Evolutionary conservation across 2,329 filamentous ascomycete species (phyloP), one percentile per base, ranked within the genome.

Genomic region (Cladosporium sp.): DNA sequence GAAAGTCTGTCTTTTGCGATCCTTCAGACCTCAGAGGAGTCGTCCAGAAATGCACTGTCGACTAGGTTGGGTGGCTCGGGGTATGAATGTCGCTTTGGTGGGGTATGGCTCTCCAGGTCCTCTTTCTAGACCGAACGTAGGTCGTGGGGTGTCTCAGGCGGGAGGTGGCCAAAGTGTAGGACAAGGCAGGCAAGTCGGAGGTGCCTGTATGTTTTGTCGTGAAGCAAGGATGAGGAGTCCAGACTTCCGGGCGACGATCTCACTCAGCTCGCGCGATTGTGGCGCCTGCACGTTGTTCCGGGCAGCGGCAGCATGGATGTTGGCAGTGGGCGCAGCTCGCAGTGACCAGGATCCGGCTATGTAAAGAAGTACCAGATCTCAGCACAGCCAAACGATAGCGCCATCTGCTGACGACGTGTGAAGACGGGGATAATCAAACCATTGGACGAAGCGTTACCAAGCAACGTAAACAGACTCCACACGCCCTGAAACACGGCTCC

Each of bases 401-500:
- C 31, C 48, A 16, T 14, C 32, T 43, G 40, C 32, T 50, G 46
- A 43, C 46, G 40, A 35, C 32, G 35, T 18, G 48, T 43, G 48
- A 43, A 43, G 41, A 50, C 14, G 42, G 13, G 8, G 9, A 14
- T 9, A 28, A 22, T 28, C 31, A 43, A 50, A 37, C 46, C 18
- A 37, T 19, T 28, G 46, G 38, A 35, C 48, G 13, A 28, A 43
- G 40, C 40, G 48, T 43, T 40, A 37, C 40, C 48, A 37, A 37
- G 48, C 48, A 50, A 50, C 48, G 48, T 50, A 49, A 49, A 49
- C 31, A 49, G 46, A 46, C 46, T 49, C 46, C 46, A 49, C 46
- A 49, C 28, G 34, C 10, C 10, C 10, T 49, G 46, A 49, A 49
- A 49, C 46, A 38, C 35, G 35, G 35, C 35, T 16, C 35, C 35